Base-by-base conservation (phyloP, 2,329 filamentous ascomycete species). In the Fusarium sp. region DNA sequence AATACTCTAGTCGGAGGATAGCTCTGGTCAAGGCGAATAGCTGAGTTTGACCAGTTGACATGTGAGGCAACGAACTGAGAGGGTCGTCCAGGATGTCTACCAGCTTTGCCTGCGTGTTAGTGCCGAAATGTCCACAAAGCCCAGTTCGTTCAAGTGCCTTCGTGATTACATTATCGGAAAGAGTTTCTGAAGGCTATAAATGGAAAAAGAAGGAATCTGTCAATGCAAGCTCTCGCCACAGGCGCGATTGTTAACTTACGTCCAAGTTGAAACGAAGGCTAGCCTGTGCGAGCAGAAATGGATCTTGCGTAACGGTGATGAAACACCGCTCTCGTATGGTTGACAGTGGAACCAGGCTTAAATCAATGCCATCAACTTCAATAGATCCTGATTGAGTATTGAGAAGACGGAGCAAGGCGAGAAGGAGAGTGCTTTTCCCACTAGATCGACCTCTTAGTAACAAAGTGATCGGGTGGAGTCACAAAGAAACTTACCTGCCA, bases 151-250 rank as follows among this genome's bases (percentile, higher is more conserved):
- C 20, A n/a, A 58, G 41, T 12, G 55, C 30, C 2, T 34, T 28
- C 5, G 36, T 1, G 24, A 58, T 58, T 2, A 1, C 8, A 22
- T 0, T 18, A 6, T 47, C 18, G 6, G 55, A 8, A 20, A 47
- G 41, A 11, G 18, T n/a, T 4, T 22, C 15, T 2, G 41, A 48
- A 9, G 55, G 55, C 55, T 58, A 22, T 8, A 12, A 10, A 18
- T 11, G 10, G 5, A 4, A 9, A 20, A 13, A 1, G 7, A 3
- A 3, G 2, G 1, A 13, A 14, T n/a, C 1, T 2, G 30, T 47
- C 14, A 58, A 22, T 22, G 3, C 5, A 36, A 22, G 17, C 10
- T 57, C 12, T 11, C 13, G 34, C 4, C 14, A 11, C 10, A n/a
- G 15, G 17, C 2, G 15, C 26, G 13, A 20, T 6, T 44, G 15